Conservation (phyloP, 306 rosid genomes). For the Cicer yamashitae region DNA sequence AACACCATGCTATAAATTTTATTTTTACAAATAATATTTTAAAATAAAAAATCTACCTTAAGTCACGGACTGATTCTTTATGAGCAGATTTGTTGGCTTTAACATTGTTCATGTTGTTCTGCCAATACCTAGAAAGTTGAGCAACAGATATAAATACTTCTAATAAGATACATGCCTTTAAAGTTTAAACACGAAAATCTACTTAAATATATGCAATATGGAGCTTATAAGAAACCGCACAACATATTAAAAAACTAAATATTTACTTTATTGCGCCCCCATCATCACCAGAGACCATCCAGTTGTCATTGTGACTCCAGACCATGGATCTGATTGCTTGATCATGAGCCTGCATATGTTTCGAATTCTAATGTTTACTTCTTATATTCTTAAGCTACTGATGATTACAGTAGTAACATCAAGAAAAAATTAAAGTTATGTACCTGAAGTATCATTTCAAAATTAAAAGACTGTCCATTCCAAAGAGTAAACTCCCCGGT, state of each 20-base stretch:
- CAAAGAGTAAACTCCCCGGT: slow-evolving; percentile 99
- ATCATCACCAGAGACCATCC: slow-evolving; percentile 99
- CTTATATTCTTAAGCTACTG: slow-evolving; percentile 3
- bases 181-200: slow-evolving; percentile 28
- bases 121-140: slow-evolving; percentile 81
- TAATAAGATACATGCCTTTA: slow-evolving; percentile 19
- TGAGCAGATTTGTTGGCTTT: slow-evolving; percentile 98
- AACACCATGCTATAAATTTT: slow-evolving; percentile 19
- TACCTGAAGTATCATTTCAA: slow-evolving; percentile 99
- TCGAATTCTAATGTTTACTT: slow-evolving; percentile 36
- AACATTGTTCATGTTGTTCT: slow-evolving; percentile 98
- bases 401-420: slow-evolving; percentile 27
- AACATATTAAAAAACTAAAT: slow-evolving; percentile 37
- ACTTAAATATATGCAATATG: slow-evolving; percentile 30
- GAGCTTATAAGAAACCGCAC: slow-evolving; percentile 32
- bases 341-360: slow-evolving; percentile 86
- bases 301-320: slow-evolving; percentile 99
- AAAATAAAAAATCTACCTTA: slow-evolving; percentile 62
- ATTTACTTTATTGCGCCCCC: slow-evolving; percentile 96
- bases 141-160: slow-evolving; percentile 39
- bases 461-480: slow-evolving; percentile 99
- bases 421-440: slow-evolving; percentile 23
- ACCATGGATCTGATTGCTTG: slow-evolving; percentile 99
- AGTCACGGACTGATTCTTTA: slow-evolving; percentile 97
- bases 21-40: slow-evolving; percentile 10